Evolutionary conservation across 129 eudicot genomes (phyloP).

Genomic region (Dittrichia graveolens): DNA sequence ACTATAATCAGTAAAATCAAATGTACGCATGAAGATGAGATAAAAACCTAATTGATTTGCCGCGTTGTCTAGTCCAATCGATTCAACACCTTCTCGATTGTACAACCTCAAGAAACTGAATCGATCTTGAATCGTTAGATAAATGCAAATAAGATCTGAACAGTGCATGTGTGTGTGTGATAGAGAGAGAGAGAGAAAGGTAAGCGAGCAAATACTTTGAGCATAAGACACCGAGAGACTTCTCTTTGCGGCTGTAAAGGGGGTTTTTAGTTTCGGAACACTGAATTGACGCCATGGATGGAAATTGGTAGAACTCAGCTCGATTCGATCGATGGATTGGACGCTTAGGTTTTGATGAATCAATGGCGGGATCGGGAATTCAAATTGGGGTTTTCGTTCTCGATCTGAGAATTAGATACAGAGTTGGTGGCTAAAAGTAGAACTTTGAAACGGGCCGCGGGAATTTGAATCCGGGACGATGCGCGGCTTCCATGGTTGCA

Average conservation of each 20-base stretch:
- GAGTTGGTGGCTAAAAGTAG: neutral
- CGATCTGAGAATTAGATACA: slow-evolving; percentile 17
- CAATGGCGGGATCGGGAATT: slow-evolving; percentile 29
- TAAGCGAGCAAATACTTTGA: slow-evolving; percentile 48
- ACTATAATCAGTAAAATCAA: slow-evolving; percentile 1
- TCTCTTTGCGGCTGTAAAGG: slow-evolving; percentile 58
- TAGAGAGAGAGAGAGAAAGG: neutral
- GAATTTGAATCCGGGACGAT: slow-evolving; percentile 37
- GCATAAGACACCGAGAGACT: slow-evolving; percentile 71
- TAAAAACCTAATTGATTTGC: slow-evolving; percentile 56
- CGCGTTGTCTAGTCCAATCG: slow-evolving; percentile 64
- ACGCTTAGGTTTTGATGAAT: neutral
- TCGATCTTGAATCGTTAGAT: slow-evolving; percentile 12
- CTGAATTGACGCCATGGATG: slow-evolving; percentile 38
- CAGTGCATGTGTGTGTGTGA: neutral
- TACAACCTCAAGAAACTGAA: slow-evolving; percentile 66
- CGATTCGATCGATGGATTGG: slow-evolving; percentile 1
- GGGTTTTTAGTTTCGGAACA: slow-evolving; percentile 44
- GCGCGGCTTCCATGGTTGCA: slow-evolving; percentile 24
- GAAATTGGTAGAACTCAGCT: slow-evolving; percentile 22
- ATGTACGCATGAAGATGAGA: neutral
- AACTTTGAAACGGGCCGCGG: slow-evolving; percentile 34
- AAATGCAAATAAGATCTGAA: neutral
- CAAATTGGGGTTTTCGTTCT: slow-evolving; percentile 25
- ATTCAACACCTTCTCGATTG: slow-evolving; percentile 60